Evolutionary conservation across 371 early-diverging fungal genomes (phyloP), one percentile per base, ranked within the genome.

Genomic region (Mortierella sp.): DNA sequence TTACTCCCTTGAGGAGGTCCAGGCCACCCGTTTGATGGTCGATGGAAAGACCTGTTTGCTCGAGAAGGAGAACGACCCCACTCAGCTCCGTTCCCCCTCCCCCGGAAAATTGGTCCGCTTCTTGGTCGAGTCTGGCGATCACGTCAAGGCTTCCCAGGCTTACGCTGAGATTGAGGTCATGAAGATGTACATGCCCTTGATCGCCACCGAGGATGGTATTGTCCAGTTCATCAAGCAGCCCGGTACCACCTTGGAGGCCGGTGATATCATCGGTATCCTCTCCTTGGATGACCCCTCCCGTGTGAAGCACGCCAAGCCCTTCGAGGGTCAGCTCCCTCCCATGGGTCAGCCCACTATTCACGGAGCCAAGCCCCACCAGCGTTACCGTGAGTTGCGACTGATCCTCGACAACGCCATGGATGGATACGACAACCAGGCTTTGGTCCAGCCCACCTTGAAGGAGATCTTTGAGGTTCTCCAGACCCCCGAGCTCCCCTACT

Each of bases 81-180:
- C 98, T 49, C 96, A 97, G 90, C 90, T 99, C 75, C 95, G 98
- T 76, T 94, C 96, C 68, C 98, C 98, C 72, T 97, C 97, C 43
- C 97, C 99, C n/a, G 99, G 99, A 78, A 98, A 99, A 89, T 93
- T 99, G 65, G 97, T 98, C 51, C 92, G 98, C 48, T 96, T 95
- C 88, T 90, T 98, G 72, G 93, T 97, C 29, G 97, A 97, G 65
- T 97, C 98, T 60, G 99, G 99, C 51, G 95, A 93, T 79, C 97
- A 97, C 79, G 92, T 99, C 73, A 92, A 93, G 49, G 92, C 95
- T 68, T 97, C 97, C 74, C 95, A 98, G 83, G 97, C 97, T 5
- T 98, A 95, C 89, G 98, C 99, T 63, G 99, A 99, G 89, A 98
- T 99, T 87, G 99, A 99, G 94, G 99, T 99, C 82, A 99, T 99